Base-by-base conservation (phyloP, 352 stramenopile species). In the Phytophthora pisi region DNA sequence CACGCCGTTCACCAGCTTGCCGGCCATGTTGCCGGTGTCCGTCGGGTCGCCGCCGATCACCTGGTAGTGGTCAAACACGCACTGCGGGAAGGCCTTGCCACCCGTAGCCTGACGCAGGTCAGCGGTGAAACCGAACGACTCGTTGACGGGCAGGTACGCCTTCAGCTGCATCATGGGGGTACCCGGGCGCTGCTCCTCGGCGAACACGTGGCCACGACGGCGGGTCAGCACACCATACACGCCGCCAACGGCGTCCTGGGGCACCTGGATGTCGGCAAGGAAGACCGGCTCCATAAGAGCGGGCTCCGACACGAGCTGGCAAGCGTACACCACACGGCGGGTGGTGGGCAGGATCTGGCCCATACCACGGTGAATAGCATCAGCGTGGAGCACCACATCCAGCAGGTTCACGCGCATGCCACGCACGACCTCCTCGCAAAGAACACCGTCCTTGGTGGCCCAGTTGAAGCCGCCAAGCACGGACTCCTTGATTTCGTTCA, bases 321-420 rank as follows among this genome's bases (percentile, higher is more conserved):
- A 98, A 61, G 98, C 95, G 82, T 99, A 99, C 79, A 98, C 96
- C 16, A 99, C 98, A 90, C 98, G 96, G 81, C 98, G 95, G 43
- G 97, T 90, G 51, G 98, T 99, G 73, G 98, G 98, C 91, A 99
- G 98, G 88, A 99, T 99, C 88, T 99, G 98, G 77, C 98, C 98
- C 96, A 99, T 99, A 90, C 98, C 98, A 97, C 98, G 96, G 84
- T 99, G 98, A 84, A 99, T 99, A 61, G 98, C 97, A 97, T 99
- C 98, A 74, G 98, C 97, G 87, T 99, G 98, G 61, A 99, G 92
- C 54, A 99, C 97, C 60, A 99, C 97, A 91, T 99, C 98, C 78
- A 99, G 95, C 23, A 99, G 77, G 86, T 99, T 99, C 80, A 99
- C 97, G 68, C 96, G 87, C 77, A 98, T 95, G 64, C 97, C 97